Conservation (phyloP, 257 asterid species). For the Solanum habrochaites region DNA sequence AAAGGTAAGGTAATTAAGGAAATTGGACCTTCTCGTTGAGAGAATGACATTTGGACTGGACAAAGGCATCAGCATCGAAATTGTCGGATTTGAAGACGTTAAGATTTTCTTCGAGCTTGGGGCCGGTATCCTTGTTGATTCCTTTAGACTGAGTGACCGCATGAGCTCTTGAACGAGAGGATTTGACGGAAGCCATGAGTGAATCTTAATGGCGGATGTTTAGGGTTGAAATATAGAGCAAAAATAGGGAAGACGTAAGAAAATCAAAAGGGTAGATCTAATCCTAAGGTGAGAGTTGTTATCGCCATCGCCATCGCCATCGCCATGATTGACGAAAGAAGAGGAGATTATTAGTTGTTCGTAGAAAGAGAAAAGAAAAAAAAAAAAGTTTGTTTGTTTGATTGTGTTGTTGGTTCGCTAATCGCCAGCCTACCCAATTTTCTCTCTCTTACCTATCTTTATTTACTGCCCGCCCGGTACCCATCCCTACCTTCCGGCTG, state of each 20-base stretch:
- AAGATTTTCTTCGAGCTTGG: slow-evolving; percentile 85
- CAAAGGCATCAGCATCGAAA: slow-evolving; percentile 81
- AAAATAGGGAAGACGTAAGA: not conserved
- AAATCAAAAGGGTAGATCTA: not conserved
- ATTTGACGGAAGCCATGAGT: slow-evolving; percentile 66
- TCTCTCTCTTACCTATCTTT: not conserved
- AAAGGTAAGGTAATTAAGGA: not conserved
- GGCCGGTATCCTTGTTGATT: slow-evolving; percentile 44
- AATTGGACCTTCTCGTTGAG: slow-evolving; percentile 66
- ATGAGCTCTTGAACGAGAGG: slow-evolving; percentile 75
- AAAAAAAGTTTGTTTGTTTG: not conserved
- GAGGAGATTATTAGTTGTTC: not conserved
- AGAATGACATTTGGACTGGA: slow-evolving; percentile 87
- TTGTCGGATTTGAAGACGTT: slow-evolving; percentile 83
- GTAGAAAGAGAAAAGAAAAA: not conserved
- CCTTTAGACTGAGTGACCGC: slow-evolving; percentile 51
- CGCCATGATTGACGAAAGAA: not conserved
- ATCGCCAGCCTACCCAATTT: not conserved
- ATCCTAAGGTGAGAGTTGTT: not conserved
- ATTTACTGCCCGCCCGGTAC: not conserved
- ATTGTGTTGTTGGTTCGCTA: not conserved
- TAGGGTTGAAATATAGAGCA: not conserved
- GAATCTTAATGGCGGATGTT: not conserved
- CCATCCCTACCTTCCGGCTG: too few relatives aligned
- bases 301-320: not conserved